Conservation (phyloP, 208 protist genomes). For the Acanthamoeba royreba region DNA sequence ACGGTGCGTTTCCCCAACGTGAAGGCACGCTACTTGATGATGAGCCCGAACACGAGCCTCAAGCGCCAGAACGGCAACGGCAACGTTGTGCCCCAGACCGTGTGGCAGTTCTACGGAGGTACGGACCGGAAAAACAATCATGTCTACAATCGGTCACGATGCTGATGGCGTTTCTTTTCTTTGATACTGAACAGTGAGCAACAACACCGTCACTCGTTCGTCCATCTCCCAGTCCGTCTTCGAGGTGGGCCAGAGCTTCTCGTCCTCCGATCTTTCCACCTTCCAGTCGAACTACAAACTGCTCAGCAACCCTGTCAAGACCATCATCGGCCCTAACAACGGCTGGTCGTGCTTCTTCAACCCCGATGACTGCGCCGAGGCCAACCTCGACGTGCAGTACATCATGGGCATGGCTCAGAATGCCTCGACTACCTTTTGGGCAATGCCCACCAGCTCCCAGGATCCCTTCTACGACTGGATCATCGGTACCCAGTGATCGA, state of each 20-base stretch:
- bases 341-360: neutral
- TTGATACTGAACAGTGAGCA: neutral
- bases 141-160: too few relatives aligned
- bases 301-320: neutral
- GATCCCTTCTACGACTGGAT: too few relatives aligned
- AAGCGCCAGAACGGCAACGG: too few relatives aligned
- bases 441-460: neutral
- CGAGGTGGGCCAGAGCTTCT: too few relatives aligned
- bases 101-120: too few relatives aligned
- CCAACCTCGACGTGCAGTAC: neutral
- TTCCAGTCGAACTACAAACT: neutral
- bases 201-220: neutral
- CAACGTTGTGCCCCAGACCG: too few relatives aligned
- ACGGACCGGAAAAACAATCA: too few relatives aligned
- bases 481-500: too few relatives aligned
- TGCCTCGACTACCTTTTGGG: conserved; percentile 26
- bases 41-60: too few relatives aligned
- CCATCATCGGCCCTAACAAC: neutral
- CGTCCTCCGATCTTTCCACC: neutral
- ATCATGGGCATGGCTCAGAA: neutral
- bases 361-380: neutral
- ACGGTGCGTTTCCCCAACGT: too few relatives aligned
- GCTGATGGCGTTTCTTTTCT: too few relatives aligned
- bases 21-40: too few relatives aligned
- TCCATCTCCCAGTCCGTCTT: neutral